These are phyloP conservation scores for Podaxis sp. DNA, from an alignment of 768 basidiomycete species.

Conservation along the genomic window DNA sequence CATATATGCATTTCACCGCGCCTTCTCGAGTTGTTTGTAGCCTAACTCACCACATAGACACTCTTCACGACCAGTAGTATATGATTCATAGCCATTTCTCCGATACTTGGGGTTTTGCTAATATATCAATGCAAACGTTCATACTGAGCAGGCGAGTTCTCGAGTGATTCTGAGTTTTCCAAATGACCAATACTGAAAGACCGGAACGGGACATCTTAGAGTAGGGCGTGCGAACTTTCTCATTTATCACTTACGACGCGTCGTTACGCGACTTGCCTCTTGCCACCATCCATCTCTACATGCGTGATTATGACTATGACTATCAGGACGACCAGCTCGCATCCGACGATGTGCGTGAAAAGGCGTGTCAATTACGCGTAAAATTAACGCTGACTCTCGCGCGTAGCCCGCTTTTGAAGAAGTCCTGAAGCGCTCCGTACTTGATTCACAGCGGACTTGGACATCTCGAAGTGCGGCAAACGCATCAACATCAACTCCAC, in stretches of 20 bases:
- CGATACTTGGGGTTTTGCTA: neutral
- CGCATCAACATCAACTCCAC: neutral
- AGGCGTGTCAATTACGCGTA: neutral
- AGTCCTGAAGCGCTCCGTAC: constrained; percentile 3
- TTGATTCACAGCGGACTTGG: neutral
- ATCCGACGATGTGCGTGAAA: constrained; percentile 8
- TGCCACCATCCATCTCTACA: neutral
- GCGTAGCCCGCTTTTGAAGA: constrained; percentile 4
- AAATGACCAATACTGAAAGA: too few relatives aligned
- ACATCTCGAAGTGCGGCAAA: neutral
- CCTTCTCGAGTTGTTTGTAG: neutral
- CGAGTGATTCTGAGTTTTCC: neutral
- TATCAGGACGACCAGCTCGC: constrained; percentile 5
- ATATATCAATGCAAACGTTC: neutral
- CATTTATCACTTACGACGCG: constrained; percentile 6
- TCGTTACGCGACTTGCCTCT: neutral
- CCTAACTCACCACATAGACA: neutral
- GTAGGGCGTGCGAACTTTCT: constrained; percentile 1
- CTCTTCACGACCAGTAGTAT: neutral
- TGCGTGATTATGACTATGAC: constrained; percentile 6
- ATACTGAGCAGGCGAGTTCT: neutral
- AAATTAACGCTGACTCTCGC: neutral
- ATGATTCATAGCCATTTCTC: neutral
- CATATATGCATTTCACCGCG: neutral
- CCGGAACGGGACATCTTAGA: too few relatives aligned